Evolutionary conservation across 371 early-diverging fungal genomes (phyloP).

Genomic region (Mortierella sp.): DNA sequence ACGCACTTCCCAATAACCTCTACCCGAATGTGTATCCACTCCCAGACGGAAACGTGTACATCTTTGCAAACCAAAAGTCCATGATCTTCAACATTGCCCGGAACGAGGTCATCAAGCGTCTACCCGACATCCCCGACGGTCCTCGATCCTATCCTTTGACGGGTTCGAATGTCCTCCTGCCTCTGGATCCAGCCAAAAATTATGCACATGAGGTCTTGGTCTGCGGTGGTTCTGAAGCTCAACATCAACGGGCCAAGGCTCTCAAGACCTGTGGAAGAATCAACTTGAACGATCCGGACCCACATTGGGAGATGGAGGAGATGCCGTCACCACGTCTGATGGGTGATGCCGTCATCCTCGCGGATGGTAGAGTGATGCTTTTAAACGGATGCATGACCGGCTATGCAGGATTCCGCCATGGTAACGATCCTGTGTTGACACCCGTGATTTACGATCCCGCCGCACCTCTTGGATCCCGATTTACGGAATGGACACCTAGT

Average conservation of each 20-base stretch:
- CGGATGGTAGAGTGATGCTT: constrained; percentile 70
- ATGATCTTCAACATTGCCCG: constrained; percentile 63
- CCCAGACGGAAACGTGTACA: constrained; percentile 65
- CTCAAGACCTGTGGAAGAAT: constrained; percentile 66
- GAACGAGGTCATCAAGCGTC: constrained; percentile 56
- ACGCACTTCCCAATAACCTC: constrained; percentile 30
- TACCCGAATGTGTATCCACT: constrained; percentile 65
- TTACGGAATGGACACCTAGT: constrained; percentile 57
- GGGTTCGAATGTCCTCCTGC: constrained; percentile 66
- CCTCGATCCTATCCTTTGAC: constrained; percentile 69
- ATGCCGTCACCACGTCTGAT: constrained; percentile 66
- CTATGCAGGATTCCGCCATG: constrained; percentile 62
- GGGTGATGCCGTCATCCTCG: constrained; percentile 67
- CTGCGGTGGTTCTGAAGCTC: constrained; percentile 65
- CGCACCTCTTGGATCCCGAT: constrained; percentile 52
- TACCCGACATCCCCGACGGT: constrained; percentile 61
- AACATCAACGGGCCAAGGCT: constrained; percentile 54
- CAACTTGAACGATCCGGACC: constrained; percentile 59
- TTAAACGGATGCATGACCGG: constrained; percentile 74
- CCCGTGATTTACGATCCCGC: constrained; percentile 67
- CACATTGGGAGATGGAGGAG: constrained; percentile 71
- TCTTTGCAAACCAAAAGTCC: constrained; percentile 66
- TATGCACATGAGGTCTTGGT: constrained; percentile 68
- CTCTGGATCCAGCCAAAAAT: constrained; percentile 63
- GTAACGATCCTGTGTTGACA: constrained; percentile 65